Evolutionary conservation across 352 stramenopile species (phyloP), one percentile per base, ranked within the genome.

Genomic region (Lagenidium giganteum): DNA sequence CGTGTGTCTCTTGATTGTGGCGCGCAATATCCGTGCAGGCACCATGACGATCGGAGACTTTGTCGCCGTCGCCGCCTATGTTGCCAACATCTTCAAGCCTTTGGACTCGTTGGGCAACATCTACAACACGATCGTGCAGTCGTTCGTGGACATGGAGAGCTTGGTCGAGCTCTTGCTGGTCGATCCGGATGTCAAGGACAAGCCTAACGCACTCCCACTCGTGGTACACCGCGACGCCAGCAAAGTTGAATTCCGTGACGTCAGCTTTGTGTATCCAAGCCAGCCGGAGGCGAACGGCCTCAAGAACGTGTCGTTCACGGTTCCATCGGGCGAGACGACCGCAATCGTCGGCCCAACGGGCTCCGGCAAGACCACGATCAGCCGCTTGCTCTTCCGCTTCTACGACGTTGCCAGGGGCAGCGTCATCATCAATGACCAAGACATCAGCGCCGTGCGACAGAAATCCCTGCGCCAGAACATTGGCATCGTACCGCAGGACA

Each of bases 51-150:
- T 98, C 28, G 96, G 96, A 31, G 93, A 98, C 54, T 98, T 98
- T 62, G 92, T 98, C 11, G 82, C 92, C 7, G 92, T 99, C 5
- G 81, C 95, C 4, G 83, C 89, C 3, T 98, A 98, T 63, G 90
- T 96, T 12, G 58, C 87, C 17, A 93, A 98, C 49, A 87, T 98
- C 11, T 99, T 98, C 71, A 92, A 93, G 50, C 96, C 96, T 13
- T 70, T 99, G 8, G 96, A 98, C 68, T 98, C 97, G 50, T 62
- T 99, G 14, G 96, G 75, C 24, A 70, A 83, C 71, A 90, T 98
- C 24, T 98, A 98, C 75, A 98, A 96, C 53, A 93, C 90, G 9
- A 88, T 98, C 48, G 87, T 98, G 32, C 95, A 98, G 68, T 95
- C 95, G 3, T 82, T 98, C 29, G 82, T 98, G 30, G 95, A 99